These are phyloP conservation scores for Fistulifera pelliculosa DNA, from an alignment of 108 stramenopile genomes.

Conservation along the genomic window DNA sequence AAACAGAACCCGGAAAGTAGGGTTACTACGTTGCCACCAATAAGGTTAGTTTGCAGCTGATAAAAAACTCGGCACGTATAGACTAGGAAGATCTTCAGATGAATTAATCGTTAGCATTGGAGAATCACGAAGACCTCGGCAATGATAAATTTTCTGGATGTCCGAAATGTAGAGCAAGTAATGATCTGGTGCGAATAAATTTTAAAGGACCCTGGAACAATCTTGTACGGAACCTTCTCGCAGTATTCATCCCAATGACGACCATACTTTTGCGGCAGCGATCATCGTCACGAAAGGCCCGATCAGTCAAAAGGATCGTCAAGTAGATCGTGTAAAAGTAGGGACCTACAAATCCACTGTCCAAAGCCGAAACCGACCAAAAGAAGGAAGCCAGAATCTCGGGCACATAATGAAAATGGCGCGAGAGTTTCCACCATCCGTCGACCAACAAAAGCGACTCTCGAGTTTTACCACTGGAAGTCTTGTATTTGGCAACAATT, in stretches of 20 bases:
- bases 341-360: conserved; percentile 53
- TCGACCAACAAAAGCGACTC: conserved; percentile 73
- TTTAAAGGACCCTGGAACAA: conserved; percentile 52
- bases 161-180: too few relatives aligned
- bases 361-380: conserved; percentile 77
- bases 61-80: too few relatives aligned
- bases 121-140: too few relatives aligned
- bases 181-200: too few relatives aligned
- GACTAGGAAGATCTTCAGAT: too few relatives aligned
- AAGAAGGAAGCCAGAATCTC: conserved; percentile 87
- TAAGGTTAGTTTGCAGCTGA: too few relatives aligned
- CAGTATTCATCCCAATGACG: conserved; percentile 95
- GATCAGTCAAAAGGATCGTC: conserved; percentile 88
- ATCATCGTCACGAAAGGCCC: conserved; percentile 92
- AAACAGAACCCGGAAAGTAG: too few relatives aligned
- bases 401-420: conserved; percentile 97
- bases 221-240: conserved; percentile 78
- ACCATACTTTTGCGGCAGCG: conserved; percentile 94
- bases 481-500: conserved; percentile 88
- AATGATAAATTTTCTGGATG: too few relatives aligned
- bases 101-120: too few relatives aligned
- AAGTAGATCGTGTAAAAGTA: conserved; percentile 92
- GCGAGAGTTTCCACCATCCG: conserved; percentile 84
- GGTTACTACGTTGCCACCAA: too few relatives aligned
- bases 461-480: conserved; percentile 32